These are phyloP conservation scores for Candida nemodendra DNA, from an alignment of 805 yeast genomes.

Conservation along the genomic window DNA sequence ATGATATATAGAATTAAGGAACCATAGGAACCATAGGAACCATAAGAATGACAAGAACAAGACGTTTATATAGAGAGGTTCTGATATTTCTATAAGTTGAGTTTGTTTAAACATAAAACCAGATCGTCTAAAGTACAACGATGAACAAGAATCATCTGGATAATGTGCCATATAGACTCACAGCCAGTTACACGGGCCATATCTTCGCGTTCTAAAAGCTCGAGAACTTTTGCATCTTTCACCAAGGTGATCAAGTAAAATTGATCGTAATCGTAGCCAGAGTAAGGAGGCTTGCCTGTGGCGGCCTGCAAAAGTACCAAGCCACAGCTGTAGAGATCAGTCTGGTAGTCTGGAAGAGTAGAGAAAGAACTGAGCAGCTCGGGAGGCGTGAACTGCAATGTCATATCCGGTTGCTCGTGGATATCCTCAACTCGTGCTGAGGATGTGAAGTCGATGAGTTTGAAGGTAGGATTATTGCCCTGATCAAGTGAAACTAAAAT, in stretches of 20 bases:
- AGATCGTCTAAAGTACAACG: constrained; percentile 28
- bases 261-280: constrained; percentile 27
- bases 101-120: background rate
- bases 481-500: constrained; percentile 29
- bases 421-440: constrained; percentile 25
- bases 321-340: constrained; percentile 49
- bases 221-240: constrained; percentile 33
- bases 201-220: constrained; percentile 30
- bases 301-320: constrained; percentile 44
- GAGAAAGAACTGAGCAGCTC: constrained; percentile 34
- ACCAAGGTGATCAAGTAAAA: constrained; percentile 34
- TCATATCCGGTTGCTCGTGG: constrained; percentile 28
- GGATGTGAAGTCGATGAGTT: constrained; percentile 50
- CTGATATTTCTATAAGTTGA: no score
- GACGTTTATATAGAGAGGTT: no score
- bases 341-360: constrained; percentile 30
- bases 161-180: constrained; percentile 16
- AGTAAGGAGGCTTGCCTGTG: constrained; percentile 46
- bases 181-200: constrained; percentile 23
- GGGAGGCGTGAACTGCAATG: constrained; percentile 49
- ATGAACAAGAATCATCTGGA: constrained; percentile 30
- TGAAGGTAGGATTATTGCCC: constrained; percentile 31
- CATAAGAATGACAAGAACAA: background rate
- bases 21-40: no score
- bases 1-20: no score